Percentiles rank a stretch among this genome's conserved stretches.
Conservation (phyloP, 129 eudicot species). For the Calendula officinalis region DNA sequence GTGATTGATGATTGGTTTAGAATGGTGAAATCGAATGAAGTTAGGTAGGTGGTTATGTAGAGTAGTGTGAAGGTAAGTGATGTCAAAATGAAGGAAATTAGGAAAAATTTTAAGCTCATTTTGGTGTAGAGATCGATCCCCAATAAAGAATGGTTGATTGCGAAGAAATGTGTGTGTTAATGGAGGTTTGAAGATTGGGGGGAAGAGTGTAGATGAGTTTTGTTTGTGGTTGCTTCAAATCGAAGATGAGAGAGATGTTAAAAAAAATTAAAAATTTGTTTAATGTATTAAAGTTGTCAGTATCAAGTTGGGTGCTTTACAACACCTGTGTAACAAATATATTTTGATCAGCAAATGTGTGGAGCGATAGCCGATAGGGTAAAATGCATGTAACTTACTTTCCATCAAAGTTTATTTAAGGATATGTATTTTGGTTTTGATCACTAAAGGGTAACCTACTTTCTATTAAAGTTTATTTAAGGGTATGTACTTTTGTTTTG, state of each 20-base stretch:
- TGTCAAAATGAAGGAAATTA: constrained; percentile 52
- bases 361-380: neutral
- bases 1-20: constrained; percentile 39
- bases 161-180: neutral
- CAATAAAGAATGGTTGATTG: constrained; percentile 3
- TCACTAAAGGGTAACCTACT: too few species aligned
- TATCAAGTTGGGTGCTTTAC: constrained; percentile 27
- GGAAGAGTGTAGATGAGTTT: constrained; percentile 29
- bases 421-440: too few species aligned
- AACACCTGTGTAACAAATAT: neutral
- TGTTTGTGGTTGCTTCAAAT: constrained; percentile 23
- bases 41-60: constrained; percentile 53
- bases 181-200: neutral
- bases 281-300: constrained; percentile 9
- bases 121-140: constrained; percentile 10
- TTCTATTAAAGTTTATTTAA: too few species aligned
- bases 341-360: neutral
- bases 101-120: constrained; percentile 50
- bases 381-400: too few species aligned
- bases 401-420: too few species aligned
- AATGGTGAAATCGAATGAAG: constrained; percentile 19
- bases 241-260: constrained; percentile 3
- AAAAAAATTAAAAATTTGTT: neutral
- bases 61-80: constrained; percentile 47
- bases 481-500: too few species aligned